Evolutionary conservation across 73 alveolate species (phyloP).

Genomic region (Effrenium voratum): DNA sequence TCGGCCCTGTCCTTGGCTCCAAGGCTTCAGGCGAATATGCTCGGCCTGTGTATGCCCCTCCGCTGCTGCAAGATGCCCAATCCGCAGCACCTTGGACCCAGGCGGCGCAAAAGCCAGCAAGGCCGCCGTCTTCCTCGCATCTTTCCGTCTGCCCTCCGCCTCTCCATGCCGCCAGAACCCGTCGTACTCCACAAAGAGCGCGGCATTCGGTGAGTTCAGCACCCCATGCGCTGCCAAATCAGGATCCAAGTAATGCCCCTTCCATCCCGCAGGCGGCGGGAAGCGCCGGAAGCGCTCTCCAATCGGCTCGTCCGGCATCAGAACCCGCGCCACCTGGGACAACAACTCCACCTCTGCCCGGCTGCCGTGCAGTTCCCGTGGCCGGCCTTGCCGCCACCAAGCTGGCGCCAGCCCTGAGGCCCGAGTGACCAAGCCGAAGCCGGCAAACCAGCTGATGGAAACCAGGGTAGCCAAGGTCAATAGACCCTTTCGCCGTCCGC

Average conservation of each 20-base stretch:
- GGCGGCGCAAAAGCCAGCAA: not conserved
- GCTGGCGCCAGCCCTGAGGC: no score
- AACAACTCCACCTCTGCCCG: conserved; percentile 3
- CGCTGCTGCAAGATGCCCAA: no score
- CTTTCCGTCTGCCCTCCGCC: not conserved
- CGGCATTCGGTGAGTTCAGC: conserved; percentile 1
- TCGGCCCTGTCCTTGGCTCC: no score
- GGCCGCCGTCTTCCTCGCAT: not conserved
- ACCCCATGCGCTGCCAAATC: not conserved
- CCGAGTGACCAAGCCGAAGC: no score
- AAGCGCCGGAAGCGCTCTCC: not conserved
- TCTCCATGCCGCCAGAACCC: conserved; percentile 25
- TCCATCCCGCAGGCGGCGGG: conserved; percentile 11
- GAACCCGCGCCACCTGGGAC: conserved; percentile 13
- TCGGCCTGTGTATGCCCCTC: no score
- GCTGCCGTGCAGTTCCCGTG: not conserved
- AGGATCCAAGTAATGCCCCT: no score
- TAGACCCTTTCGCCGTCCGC: no score
- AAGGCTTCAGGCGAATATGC: no score
- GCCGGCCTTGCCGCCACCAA: conserved; percentile 17
- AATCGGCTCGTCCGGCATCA: not conserved
- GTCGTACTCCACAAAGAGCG: conserved; percentile 8
- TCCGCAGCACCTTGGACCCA: not conserved
- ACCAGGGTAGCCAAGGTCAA: no score
- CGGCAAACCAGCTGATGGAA: no score